Base-by-base conservation (phyloP, 192 early-diverging fungal genomes). In the Mortierella claussenii region DNA sequence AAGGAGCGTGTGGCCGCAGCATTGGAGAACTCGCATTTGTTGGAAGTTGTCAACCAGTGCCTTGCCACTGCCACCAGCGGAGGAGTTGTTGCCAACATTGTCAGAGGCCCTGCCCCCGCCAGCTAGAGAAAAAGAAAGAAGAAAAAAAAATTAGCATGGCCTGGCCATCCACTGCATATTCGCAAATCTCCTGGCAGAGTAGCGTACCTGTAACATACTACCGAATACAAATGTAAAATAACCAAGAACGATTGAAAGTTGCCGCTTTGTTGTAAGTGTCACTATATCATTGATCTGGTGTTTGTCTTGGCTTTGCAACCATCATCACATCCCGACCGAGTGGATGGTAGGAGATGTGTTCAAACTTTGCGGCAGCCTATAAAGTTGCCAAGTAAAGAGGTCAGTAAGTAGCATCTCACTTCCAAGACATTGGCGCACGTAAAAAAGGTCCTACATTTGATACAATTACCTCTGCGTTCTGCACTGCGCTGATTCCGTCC, bases 1-100 rank as follows among this genome's bases (percentile, higher is more conserved):
- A 99, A 99, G 88, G 97, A 99, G 64, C 86, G 97, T 23, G 98
- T 98, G 13, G 96, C 98, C 4, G 98, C 98, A 1, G 98, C 98
- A 5, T 80, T 99, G 45, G 98, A 98, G 69, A 99, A 98, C 84
- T 87, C 79, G 17, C 94, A 97, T 79, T 80, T 99, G 56, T 70
- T 97, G 50, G 94, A 97, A 63, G 98, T 98, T 1, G 96, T 98
- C 33, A 97, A 98, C 68, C 94, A 97, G 82, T 93, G 93, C 60
- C 68, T 95, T 43, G 86, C 91, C 8, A 90, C 88, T 2, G 86
- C 86, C 12, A 76, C 73, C 4, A 76, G 73, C 20, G 73, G 73
- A 40, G 73, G 73, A 18, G 59, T 76, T 46, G 64, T 76, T 20
- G 73, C 64, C 44, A 76, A 76, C 47, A 76, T 76, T 66, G 63